Percentiles rank a stretch among this genome's conserved stretches.
phyloP scores from a whole-genome alignment of 345 rosid species.

The Abelmoschus esculentus region DNA sequence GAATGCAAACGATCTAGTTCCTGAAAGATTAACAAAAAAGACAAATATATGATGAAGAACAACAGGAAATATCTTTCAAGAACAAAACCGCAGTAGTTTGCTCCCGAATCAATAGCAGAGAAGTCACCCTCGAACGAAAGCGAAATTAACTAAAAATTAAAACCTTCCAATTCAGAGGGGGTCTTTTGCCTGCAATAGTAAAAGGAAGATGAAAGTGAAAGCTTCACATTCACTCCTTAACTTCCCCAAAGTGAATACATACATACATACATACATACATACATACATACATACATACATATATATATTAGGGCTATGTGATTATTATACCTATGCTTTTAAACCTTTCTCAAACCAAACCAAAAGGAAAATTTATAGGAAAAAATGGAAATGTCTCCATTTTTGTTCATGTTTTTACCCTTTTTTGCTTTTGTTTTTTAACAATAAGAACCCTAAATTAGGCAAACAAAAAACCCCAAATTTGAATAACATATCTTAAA shows the following conservation, averaged over 20 bases:
- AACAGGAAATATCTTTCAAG: neutral
- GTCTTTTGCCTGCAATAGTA: neutral
- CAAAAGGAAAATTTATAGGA: neutral
- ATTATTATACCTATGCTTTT: too few species aligned
- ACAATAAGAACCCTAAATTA: neutral
- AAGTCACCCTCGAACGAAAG: neutral
- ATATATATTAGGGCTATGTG: too few species aligned
- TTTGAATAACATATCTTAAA: conserved; percentile 2
- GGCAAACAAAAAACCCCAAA: conserved; percentile 10
- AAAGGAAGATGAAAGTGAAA: neutral
- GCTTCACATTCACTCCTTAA: neutral
- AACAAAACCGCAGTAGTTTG: neutral
- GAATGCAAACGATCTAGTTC: conserved; percentile 19
- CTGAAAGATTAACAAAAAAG: conserved; percentile 25
- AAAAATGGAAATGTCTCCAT: conserved; percentile 6
- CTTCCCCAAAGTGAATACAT: neutral
- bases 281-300: neutral
- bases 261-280: neutral
- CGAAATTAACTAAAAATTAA: neutral
- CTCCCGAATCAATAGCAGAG: neutral
- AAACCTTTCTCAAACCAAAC: neutral
- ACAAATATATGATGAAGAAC: neutral
- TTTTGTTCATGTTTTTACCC: neutral
- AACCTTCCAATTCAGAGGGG: neutral
- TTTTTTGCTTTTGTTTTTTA: neutral